Conservation (phyloP, 306 rosid species). For the Vigna radiata region DNA sequence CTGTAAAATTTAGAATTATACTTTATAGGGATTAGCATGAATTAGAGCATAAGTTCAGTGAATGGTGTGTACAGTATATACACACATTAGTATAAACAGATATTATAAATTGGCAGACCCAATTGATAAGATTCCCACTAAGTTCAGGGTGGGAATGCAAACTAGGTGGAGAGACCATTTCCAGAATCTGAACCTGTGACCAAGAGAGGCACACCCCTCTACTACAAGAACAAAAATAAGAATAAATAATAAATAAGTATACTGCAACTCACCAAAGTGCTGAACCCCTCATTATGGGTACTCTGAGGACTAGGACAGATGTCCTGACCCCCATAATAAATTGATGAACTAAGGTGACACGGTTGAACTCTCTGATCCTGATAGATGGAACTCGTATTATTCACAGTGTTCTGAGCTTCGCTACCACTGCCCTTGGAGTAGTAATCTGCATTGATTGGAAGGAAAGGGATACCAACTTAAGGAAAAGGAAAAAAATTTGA, state of each 20-base stretch:
- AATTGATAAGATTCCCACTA: not conserved
- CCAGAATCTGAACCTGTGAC: constrained; percentile 5
- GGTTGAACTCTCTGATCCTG: constrained; percentile 77
- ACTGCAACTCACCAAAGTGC: constrained; percentile 54
- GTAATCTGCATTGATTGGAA: constrained; percentile 50
- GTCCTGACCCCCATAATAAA: constrained; percentile 90
- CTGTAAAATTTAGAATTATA: not conserved
- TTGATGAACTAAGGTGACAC: constrained; percentile 84
- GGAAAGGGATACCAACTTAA: not conserved
- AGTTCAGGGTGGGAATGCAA: not conserved
- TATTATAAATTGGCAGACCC: not conserved
- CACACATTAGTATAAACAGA: not conserved
- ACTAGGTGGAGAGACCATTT: not conserved
- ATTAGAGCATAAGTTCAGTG: not conserved
- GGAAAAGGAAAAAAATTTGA: not conserved
- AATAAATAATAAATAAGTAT: not conserved
- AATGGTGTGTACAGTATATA: not conserved
- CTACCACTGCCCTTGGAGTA: constrained; percentile 42
- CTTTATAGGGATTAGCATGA: not conserved
- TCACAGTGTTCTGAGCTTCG: constrained; percentile 47
- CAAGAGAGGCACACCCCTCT: not conserved
- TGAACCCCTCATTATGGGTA: constrained; percentile 44
- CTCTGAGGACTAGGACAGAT: constrained; percentile 60
- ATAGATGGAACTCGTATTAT: constrained; percentile 54
- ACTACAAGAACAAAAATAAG: not conserved